Percentiles rank a stretch among this genome's conserved stretches.
phyloP scores from a whole-genome alignment of 371 early-diverging fungal genomes.

The Syncephalastrum monosporum region DNA sequence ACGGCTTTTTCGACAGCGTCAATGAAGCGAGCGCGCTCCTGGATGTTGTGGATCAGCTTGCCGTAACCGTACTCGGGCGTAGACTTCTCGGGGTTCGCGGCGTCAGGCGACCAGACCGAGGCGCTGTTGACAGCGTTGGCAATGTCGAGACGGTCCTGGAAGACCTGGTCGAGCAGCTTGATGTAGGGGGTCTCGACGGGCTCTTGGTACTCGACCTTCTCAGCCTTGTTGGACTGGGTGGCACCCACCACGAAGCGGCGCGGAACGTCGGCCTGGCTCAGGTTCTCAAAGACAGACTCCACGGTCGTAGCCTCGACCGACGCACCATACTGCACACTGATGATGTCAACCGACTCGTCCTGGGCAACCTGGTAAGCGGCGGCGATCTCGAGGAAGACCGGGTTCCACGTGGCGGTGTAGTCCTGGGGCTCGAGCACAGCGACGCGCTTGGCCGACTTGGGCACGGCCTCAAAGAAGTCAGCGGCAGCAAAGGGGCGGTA shows the following conservation, averaged over 20 bases:
- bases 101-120: slow-evolving; percentile 44
- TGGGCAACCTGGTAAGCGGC: slow-evolving; percentile 61
- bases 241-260: slow-evolving; percentile 43
- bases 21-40: slow-evolving; percentile 68
- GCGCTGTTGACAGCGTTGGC: slow-evolving; percentile 67
- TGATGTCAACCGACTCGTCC: slow-evolving; percentile 43
- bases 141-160: slow-evolving; percentile 73
- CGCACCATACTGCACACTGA: slow-evolving; percentile 58
- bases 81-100: slow-evolving; percentile 43
- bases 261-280: slow-evolving; percentile 21
- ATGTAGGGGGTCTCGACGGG: slow-evolving; percentile 74
- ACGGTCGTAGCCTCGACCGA: slow-evolving; percentile 51
- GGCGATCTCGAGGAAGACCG: slow-evolving; percentile 76
- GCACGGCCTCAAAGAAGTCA: slow-evolving; percentile 56
- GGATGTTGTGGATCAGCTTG: slow-evolving; percentile 65
- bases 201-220: background rate
- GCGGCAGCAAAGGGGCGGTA: slow-evolving; percentile 65
- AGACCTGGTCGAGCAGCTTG: slow-evolving; percentile 77
- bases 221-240: slow-evolving; percentile 17
- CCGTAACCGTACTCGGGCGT: slow-evolving; percentile 89
- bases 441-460: slow-evolving; percentile 54
- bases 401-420: slow-evolving; percentile 68
- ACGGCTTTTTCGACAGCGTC: slow-evolving; percentile 58
- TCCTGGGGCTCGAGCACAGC: slow-evolving; percentile 73
- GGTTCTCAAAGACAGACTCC: slow-evolving; percentile 38